Evolutionary conservation across 495 filamentous ascomycete genomes (phyloP).

Genomic region (Cercophora scortea): DNA sequence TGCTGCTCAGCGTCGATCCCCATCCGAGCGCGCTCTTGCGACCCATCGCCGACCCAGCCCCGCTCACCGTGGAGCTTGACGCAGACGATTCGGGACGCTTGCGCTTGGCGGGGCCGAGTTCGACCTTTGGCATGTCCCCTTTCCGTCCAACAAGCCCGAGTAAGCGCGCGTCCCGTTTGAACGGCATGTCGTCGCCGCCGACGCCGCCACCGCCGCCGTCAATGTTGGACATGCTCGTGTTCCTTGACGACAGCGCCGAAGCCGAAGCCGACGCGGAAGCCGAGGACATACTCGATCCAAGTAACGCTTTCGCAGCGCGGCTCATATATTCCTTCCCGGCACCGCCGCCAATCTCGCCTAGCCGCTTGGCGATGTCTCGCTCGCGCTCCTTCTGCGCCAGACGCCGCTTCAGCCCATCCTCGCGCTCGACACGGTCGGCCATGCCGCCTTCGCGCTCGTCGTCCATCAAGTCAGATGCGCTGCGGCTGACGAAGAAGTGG

Average conservation of each 20-base stretch:
- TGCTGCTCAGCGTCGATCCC: constrained; percentile 37
- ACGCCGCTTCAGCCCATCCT: constrained; percentile 60
- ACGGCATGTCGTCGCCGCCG: background rate
- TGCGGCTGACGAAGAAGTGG: constrained; percentile 47
- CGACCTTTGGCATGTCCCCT: constrained; percentile 46
- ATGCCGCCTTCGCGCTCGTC: constrained; percentile 49
- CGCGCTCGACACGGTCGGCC: constrained; percentile 44
- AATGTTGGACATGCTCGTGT: background rate
- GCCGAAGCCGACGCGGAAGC: constrained; percentile 1
- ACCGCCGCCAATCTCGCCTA: constrained; percentile 54
- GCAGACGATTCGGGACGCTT: constrained; percentile 44
- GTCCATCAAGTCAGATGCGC: constrained; percentile 60
- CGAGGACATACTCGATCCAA: constrained; percentile 8
- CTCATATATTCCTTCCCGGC: constrained; percentile 73
- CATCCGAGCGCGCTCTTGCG: constrained; percentile 32
- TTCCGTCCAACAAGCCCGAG: constrained; percentile 52
- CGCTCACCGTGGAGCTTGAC: constrained; percentile 21
- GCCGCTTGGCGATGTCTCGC: constrained; percentile 64
- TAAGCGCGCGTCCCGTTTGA: constrained; percentile 34
- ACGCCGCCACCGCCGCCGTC: background rate
- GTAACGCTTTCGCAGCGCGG: constrained; percentile 2
- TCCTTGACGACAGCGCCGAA: constrained; percentile 1
- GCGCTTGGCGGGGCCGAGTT: constrained; percentile 64
- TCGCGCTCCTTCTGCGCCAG: constrained; percentile 71
- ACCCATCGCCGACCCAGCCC: background rate